Percentiles rank a stretch among this genome's conserved stretches.
Conservation (phyloP, 805 yeast species). For the Barnettozyma siamensis region DNA sequence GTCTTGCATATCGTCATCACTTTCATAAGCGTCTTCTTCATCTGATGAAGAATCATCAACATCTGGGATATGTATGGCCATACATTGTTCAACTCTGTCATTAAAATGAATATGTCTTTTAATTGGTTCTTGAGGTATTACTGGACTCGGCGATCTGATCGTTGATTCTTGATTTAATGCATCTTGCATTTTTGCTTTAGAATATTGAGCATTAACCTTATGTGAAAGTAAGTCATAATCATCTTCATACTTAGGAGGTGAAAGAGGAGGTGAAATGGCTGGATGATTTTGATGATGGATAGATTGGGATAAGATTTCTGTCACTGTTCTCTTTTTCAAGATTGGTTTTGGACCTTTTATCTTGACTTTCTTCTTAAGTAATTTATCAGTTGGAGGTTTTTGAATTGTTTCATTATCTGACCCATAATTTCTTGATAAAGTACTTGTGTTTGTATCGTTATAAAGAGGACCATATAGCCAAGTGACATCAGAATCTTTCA, state of each 20-base stretch:
- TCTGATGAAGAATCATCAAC: constrained; percentile 15
- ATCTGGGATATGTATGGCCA: constrained; percentile 44
- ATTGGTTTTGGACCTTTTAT: constrained; percentile 64
- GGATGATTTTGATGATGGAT: constrained; percentile 18
- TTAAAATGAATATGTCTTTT: constrained; percentile 66
- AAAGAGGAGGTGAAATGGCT: constrained; percentile 7
- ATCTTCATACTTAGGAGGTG: constrained; percentile 25
- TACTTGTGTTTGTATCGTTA: constrained; percentile 15
- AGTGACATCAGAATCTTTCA: constrained; percentile 93
- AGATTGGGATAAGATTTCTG: constrained; percentile 70
- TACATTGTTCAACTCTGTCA: constrained; percentile 92
- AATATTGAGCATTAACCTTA: constrained; percentile 25
- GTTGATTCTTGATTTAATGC: neutral
- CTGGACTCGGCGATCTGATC: constrained; percentile 1
- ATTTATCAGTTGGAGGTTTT: constrained; percentile 8
- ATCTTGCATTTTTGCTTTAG: neutral
- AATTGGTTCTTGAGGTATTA: constrained; percentile 3
- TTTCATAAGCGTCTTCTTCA: constrained; percentile 16
- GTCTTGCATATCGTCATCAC: constrained; percentile 5
- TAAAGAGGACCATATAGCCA: constrained; percentile 91
- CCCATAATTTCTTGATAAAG: constrained; percentile 29
- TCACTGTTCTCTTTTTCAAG: constrained; percentile 77
- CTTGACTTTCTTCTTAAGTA: constrained; percentile 14
- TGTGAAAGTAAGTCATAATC: constrained; percentile 23
- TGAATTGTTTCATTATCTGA: constrained; percentile 34